Evolutionary conservation across 192 early-diverging fungal species (phyloP), one percentile per base, ranked within the genome.

Genomic region (Mortierella claussenii): DNA sequence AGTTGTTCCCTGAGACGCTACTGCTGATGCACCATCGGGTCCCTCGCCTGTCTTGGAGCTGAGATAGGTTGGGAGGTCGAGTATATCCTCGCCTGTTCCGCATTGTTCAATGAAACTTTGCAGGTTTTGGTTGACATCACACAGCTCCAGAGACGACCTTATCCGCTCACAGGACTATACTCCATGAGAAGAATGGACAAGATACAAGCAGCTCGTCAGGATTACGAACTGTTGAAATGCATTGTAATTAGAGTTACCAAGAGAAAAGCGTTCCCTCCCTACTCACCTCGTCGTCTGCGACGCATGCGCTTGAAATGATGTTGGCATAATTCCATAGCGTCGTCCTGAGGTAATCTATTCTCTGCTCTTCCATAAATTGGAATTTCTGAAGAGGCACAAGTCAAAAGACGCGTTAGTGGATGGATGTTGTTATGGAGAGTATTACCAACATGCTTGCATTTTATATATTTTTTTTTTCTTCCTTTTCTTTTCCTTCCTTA

Each of bases 291-390:
- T 91, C 89, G 47, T 94, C 93, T 23, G 85, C 78, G 10, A 89
- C 89, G 26, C 86, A 89, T n/a, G 80, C 65, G 42, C 81, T 83
- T n/a, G 90, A 90, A 8, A 92, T 82, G 26, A 94, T 81, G 60
- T 94, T 94, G 2, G 89, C 86, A 62, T 89, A 94, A 12, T 82
- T 81, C 85, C 89, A 90, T 48, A 94, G 80, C n/a, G 68, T 67
- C 2, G 81, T 87, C 48, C 88, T 83, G 32, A 92, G 66, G 28
- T 88, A 91, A 28, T 91, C 90, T 8, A 94, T 79, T 32, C 91
- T 79, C 57, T 92, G 85, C 61, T 93, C 91, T 69, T 94, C 91
- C 37, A 94, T 64, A n/a, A 76, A 34, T 82, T 88, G 87, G 36
- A 85, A 88, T 80, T 68, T 82, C 86, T 87, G 33, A 7, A 13